These are phyloP conservation scores for Leccinum rimulosum DNA, from an alignment of 768 basidiomycete genomes.

Conservation along the genomic window DNA sequence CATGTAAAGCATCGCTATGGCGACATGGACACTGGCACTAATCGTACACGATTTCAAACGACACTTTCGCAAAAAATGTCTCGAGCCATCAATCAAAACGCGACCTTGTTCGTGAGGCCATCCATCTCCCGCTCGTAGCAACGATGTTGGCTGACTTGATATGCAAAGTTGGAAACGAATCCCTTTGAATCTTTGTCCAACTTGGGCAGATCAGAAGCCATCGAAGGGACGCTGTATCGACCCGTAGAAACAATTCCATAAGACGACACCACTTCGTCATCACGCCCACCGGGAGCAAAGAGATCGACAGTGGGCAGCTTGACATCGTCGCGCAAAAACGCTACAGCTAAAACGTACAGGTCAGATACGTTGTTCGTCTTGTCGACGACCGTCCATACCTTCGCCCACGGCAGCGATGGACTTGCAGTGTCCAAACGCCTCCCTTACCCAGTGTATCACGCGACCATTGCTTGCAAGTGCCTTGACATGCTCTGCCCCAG, in stretches of 20 bases:
- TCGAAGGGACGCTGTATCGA: conserved; percentile 42
- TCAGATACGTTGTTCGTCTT: not conserved
- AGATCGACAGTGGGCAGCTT: conserved; percentile 44
- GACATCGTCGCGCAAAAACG: conserved; percentile 46
- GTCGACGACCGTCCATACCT: conserved; percentile 29
- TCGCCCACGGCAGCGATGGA: conserved; percentile 75
- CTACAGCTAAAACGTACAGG: conserved; percentile 37
- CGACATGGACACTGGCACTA: not conserved
- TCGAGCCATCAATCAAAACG: conserved; percentile 33
- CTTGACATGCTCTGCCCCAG: conserved; percentile 61
- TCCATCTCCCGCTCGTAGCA: conserved; percentile 62
- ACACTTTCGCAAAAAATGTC: not conserved
- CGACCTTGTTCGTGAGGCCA: conserved; percentile 51
- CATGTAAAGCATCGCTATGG: not conserved
- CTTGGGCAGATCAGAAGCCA: conserved; percentile 38
- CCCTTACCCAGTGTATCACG: conserved; percentile 76
- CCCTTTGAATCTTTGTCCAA: conserved; percentile 47
- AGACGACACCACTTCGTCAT: conserved; percentile 45
- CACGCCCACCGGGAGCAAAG: conserved; percentile 31
- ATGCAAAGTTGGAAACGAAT: conserved; percentile 57
- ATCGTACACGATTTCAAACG: conserved; percentile 14
- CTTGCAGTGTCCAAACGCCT: conserved; percentile 87
- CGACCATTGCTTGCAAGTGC: conserved; percentile 61
- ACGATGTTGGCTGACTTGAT: conserved; percentile 63
- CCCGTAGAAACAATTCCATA: conserved; percentile 65